Evolutionary conservation across 257 asterid genomes (phyloP), one percentile per base, ranked within the genome.

Genomic region (Paraleonurus japonicus): DNA sequence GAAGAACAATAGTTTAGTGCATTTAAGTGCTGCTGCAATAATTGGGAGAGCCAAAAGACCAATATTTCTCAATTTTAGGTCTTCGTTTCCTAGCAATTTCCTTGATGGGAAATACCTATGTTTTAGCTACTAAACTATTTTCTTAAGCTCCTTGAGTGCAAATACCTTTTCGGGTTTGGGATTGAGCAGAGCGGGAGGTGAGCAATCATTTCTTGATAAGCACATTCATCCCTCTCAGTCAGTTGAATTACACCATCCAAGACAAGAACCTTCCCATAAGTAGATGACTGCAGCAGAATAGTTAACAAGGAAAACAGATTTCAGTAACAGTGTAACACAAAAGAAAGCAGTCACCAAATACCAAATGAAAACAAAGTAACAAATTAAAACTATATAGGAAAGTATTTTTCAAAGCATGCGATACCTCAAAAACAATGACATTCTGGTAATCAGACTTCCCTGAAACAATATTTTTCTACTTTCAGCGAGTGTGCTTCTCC

Each of bases 151-250:
- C 50, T 0, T 24, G 19, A 23, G 30, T 20, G 1, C 8, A 63
- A 54, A 16, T 73, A 89, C 99, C 98, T 95, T 95, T 80, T 89
- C 0, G 99, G 99, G 82, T 81, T 88, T 12, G 85, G 87, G 70
- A 95, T 92, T 32, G 99, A 95, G 85, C 92, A 83, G 64, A 95
- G 98, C 5, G 99, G 99, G 62, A 95, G 96, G 81, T 92, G 99
- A 47, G 89, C 58, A 65, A 95, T 95, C 99, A 95, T 95, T 81
- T 95, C 99, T 81, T 91, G 99, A 74, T 94, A 94, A 79, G 99
- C 96, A 88, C 97, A 94, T 84, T 94, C 99, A 80, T 94, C 99
- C 81, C 99, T 91, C 82, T 94, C 99, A 0, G 99, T 94, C 51
- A 94, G 89, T 71, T 94, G 99, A 79, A 94, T 94, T 35, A 94